Conservation (phyloP, 2,329 filamentous ascomycete genomes). For the Ceratocystis diversiconidia region DNA sequence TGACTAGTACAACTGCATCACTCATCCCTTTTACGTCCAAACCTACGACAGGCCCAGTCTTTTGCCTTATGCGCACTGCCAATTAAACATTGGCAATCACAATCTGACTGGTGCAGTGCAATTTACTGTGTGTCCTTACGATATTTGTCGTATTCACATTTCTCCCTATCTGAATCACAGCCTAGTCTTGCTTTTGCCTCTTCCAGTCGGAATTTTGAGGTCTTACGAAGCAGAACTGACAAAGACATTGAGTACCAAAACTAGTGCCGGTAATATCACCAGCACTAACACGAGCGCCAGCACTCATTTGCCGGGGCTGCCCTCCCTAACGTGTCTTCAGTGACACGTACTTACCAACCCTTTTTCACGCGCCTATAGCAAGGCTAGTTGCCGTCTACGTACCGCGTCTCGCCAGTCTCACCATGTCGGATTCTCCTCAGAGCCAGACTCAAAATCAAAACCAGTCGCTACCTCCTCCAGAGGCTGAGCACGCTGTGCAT, state of each 20-base stretch:
- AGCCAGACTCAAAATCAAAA: conserved; percentile 47
- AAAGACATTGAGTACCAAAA: neutral
- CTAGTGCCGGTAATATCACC: no score
- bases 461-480: conserved; percentile 44
- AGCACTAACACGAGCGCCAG: neutral
- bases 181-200: neutral
- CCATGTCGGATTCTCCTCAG: conserved; percentile 71
- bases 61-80: neutral
- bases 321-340: neutral
- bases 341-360: neutral
- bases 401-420: neutral
- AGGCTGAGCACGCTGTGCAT: conserved; percentile 84
- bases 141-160: neutral
- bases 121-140: neutral
- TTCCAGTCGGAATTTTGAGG: neutral
- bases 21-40: neutral
- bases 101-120: neutral
- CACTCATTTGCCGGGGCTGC: neutral
- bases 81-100: neutral
- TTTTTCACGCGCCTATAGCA: neutral
- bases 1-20: neutral
- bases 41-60: neutral
- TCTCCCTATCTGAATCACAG: neutral
- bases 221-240: neutral
- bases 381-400: neutral